Base-by-base conservation (phyloP, 306 rosid species). In the Bauhinia variegata region DNA sequence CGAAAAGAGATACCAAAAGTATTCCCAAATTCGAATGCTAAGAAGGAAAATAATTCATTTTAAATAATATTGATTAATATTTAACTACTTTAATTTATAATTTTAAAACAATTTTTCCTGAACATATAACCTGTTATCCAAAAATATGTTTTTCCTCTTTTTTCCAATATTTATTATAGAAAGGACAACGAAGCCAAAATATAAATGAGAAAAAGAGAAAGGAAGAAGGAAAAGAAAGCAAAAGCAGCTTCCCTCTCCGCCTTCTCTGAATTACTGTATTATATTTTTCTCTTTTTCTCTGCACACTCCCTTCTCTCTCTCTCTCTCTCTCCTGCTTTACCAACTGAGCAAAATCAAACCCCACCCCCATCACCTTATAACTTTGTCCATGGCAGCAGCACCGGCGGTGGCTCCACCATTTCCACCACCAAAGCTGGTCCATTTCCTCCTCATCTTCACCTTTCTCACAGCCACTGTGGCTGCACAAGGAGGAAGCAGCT, bases 241-340 rank as follows among this genome's bases (percentile, higher is more conserved):
- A 80, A 76, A 79, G 78, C 54, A 33, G 17, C 47, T 38, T 33
- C 63, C 7, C 51, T 60, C 68, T 13, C 36, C 56, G 33, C 67
- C 19, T 7, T 42, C 28, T 2, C 30, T 11, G 30, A 23, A 74
- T 30, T n/a, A n/a, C n/a, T n/a, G n/a, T n/a, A n/a, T n/a, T n/a
- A n/a, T 69, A 65, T 58, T 68, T n/a, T n/a, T n/a, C n/a, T n/a
- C n/a, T n/a, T 70, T 71, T 38, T 50, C 66, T 68, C 61, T 3
- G 11, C 4, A 19, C 68, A 14, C 66, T 53, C 64, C 80, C 31
- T 79, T 60, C 78, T 71, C 73, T 49, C n/a, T n/a, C n/a, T n/a
- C n/a, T n/a, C n/a, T n/a, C n/a, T n/a, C 77, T 75, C 57, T 31
- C 84, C 5, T 50, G 69, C 90, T 88, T 82, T 83, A 78, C 91